Evolutionary conservation across 2,329 filamentous ascomycete genomes (phyloP), one percentile per base, ranked within the genome.

Genomic region (Clonostachys rhizophaga): DNA sequence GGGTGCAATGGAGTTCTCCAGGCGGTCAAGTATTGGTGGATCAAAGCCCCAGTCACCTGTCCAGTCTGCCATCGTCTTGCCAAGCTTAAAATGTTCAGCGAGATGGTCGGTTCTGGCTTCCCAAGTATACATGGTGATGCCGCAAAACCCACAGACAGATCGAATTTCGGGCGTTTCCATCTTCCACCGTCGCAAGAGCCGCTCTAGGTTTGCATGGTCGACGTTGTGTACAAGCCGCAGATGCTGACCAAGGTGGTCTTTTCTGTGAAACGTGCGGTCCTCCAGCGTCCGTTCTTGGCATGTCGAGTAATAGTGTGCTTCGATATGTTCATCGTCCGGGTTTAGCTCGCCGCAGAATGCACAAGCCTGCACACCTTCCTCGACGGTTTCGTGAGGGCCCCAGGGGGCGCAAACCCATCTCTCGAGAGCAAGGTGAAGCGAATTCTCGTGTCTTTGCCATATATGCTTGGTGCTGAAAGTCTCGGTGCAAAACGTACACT

Each of bases 361-460:
- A 39, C 70, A 73, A n/a, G 40, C 52, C 2, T 44, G 44, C 37
- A 63, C 64, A 4, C 72, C 70, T 14, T 68, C 69, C 3, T 66
- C 59, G 16, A 74, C 65, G 1, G 70, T 55, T 2, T 69, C 64
- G 44, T 39, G 63, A 64, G 4, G 72, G n/a, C 67, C 66, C 0
- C 44, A 13, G 3, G 68, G 69, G 1, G 64, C 62, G 41, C 65
- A 79, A 49, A 67, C 68, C 77, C 63, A 81, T 43, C 55, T 64
- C 57, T 66, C 70, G 0, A 73, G 73, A 6, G 67, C 76, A 43
- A 64, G 65, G 56, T 64, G 76, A 44, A 68, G 66, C 44, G 69
- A 67, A 37, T 68, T 70, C 47, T 81, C 77, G 50, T 81, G 77
- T 17, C 77, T 63, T 35, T 69, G 67, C 71, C 71, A 74, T 18